Evolutionary conservation across 257 asterid genomes (phyloP), one percentile per base, ranked within the genome.

Genomic region (Solanum tacnaense): DNA sequence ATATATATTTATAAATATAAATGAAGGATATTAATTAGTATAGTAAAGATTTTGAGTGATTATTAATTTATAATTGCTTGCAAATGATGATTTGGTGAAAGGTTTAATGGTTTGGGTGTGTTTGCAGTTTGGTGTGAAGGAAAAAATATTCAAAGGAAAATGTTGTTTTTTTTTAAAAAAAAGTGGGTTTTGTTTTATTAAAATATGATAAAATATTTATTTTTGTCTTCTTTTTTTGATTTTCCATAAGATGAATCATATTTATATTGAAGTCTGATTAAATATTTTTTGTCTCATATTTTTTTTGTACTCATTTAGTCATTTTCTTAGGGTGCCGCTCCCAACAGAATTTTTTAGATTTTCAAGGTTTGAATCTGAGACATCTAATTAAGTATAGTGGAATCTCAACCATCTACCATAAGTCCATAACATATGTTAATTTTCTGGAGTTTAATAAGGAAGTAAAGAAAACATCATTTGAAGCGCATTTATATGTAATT

Each of bases 11-110:
- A 52, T 18, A 18, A 52, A 73, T 9, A 21, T 9, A 34, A 10
- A 9, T 35, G 46, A 35, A 35, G 82, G 82, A 10, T 35, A 35
- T 73, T 73, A 35, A 74, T 74, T 74, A 35, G 49, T 73, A 73
- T 75, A 38, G 12, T 23, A 75, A 23, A 75, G 3, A 75, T 21
- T 74, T 74, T 35, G 32, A 76, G 58, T 38, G 58, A 76, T 76
- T 23, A 23, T 76, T 76, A 11, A 76, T 12, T 2, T 76, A 56
- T 20, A 23, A 76, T 76, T 21, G 84, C 56, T 76, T 76, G 84
- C 58, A 76, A 76, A 74, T 74, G 52, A 74, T 74, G 27, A 74
- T 35, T 74, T 74, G 82, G 46, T 74, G 16, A 35, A 35, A 73
- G 29, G 44, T 73, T 16, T 18, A 35, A 73, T 34, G 81, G 0